Conservation (phyloP, 2,329 filamentous ascomycete species). For the Macrophomina pseudophaseolina region DNA sequence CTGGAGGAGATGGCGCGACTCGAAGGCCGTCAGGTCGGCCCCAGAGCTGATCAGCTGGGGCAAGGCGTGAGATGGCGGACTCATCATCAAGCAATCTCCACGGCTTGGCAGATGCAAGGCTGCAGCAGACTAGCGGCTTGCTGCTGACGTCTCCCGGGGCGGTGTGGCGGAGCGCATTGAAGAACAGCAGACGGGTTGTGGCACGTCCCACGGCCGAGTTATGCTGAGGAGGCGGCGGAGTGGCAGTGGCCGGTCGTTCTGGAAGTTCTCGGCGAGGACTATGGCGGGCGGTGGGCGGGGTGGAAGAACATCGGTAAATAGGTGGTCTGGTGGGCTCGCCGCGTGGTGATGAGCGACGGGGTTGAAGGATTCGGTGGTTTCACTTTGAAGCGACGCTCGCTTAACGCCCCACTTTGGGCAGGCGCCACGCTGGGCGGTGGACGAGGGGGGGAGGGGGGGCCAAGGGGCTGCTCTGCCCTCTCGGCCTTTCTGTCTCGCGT, state of each 20-base stretch:
- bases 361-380: background rate
- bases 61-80: background rate
- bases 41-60: background rate
- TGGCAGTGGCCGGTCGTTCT: background rate
- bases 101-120: slow-evolving; percentile 1
- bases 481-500: background rate
- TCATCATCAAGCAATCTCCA: slow-evolving; percentile 12
- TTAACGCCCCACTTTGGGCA: slow-evolving; percentile 15
- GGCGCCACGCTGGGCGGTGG: background rate
- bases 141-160: background rate
- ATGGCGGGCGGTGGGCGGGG: background rate
- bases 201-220: background rate
- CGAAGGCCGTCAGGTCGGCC: background rate
- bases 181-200: background rate
- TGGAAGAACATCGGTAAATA: too few relatives aligned
- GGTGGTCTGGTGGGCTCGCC: too few relatives aligned
- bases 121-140: background rate
- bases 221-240: background rate
- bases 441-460: background rate
- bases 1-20: background rate
- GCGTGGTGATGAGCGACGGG: background rate
- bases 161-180: background rate
- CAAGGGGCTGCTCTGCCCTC: background rate
- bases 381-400: slow-evolving; percentile 3
- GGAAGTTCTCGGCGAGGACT: background rate